phyloP scores from a whole-genome alignment of 1,284 basidiomycete species.

The Somion occarium region DNA sequence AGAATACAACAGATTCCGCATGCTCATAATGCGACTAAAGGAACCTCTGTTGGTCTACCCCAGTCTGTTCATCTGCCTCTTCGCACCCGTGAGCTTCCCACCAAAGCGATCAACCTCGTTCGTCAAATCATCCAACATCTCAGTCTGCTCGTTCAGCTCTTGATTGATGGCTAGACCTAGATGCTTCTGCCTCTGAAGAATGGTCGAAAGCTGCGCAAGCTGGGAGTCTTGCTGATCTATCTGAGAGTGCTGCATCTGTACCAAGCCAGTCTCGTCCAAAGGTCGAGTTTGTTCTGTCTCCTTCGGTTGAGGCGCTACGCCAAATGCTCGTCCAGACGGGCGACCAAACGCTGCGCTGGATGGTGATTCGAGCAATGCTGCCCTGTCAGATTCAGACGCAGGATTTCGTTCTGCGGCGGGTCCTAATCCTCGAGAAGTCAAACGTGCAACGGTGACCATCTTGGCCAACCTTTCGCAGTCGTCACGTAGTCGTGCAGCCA shows the following conservation, averaged over 20 bases:
- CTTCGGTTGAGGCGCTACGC: conserved; percentile 51
- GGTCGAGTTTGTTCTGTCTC: conserved; percentile 88
- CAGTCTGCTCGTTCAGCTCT: conserved; percentile 84
- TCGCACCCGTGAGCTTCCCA: conserved; percentile 72
- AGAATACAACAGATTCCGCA: neutral
- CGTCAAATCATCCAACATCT: conserved; percentile 78
- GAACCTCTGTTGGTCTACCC: conserved; percentile 33
- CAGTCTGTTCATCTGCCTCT: conserved; percentile 76
- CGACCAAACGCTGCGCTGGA: conserved; percentile 28
- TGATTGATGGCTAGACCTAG: conserved; percentile 85
- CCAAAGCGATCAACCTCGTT: conserved; percentile 72
- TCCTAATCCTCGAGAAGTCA: conserved; percentile 40
- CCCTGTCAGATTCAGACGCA: conserved; percentile 56
- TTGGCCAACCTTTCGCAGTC: conserved; percentile 80
- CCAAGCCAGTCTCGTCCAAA: conserved; percentile 76
- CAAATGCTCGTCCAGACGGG: conserved; percentile 79
- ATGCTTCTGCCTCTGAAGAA: conserved; percentile 82
- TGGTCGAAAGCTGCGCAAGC: conserved; percentile 72
- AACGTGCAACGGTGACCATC: conserved; percentile 71
- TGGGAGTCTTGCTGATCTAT: conserved; percentile 85
- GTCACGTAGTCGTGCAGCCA: conserved; percentile 79
- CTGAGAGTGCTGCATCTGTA: conserved; percentile 76
- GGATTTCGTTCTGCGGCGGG: conserved; percentile 34
- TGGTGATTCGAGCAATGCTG: conserved; percentile 48
- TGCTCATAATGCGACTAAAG: neutral